A percentile compares a stretch with the other conserved stretches of the same genome.
Evolutionary conservation across 257 asterid genomes (phyloP).

Genomic region (Penstemon barbatus): DNA sequence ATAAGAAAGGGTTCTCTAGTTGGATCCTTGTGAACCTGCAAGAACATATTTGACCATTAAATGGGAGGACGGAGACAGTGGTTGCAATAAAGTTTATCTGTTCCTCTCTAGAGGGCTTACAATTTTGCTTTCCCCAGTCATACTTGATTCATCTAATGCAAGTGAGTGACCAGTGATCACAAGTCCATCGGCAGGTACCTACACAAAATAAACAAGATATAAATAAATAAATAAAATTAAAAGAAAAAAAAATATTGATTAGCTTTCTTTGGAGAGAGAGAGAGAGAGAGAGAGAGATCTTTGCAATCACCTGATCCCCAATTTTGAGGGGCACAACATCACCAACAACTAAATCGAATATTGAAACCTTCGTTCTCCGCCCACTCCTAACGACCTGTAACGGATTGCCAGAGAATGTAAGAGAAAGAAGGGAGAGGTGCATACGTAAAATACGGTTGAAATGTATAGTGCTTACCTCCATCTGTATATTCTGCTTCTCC

Average conservation of each 20-base stretch:
- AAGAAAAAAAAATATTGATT: background rate
- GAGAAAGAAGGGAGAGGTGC: background rate
- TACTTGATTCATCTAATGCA: conserved; percentile 86
- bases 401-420: conserved; percentile 26
- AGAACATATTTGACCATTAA: conserved; percentile 16
- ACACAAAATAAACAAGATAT: conserved; percentile 28
- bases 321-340: conserved; percentile 87
- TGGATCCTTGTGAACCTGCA: conserved; percentile 79
- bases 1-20: conserved; percentile 73
- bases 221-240: conserved; percentile 13
- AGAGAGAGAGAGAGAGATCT: background rate
- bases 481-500: conserved; percentile 86
- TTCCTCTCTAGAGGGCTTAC: conserved; percentile 45
- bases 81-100: conserved; percentile 18
- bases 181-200: conserved; percentile 98
- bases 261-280: background rate
- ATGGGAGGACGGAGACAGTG: conserved; percentile 20
- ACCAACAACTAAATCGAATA: conserved; percentile 89
- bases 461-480: conserved; percentile 59
- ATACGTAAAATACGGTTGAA: conserved; percentile 13
- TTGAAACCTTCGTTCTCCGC: conserved; percentile 68
- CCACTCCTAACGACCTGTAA: conserved; percentile 84
- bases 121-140: conserved; percentile 95
- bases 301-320: conserved; percentile 80
- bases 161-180: conserved; percentile 77